These are phyloP conservation scores for Takashimella koratensis DNA, from an alignment of 1,284 basidiomycete genomes.

Conservation along the genomic window DNA sequence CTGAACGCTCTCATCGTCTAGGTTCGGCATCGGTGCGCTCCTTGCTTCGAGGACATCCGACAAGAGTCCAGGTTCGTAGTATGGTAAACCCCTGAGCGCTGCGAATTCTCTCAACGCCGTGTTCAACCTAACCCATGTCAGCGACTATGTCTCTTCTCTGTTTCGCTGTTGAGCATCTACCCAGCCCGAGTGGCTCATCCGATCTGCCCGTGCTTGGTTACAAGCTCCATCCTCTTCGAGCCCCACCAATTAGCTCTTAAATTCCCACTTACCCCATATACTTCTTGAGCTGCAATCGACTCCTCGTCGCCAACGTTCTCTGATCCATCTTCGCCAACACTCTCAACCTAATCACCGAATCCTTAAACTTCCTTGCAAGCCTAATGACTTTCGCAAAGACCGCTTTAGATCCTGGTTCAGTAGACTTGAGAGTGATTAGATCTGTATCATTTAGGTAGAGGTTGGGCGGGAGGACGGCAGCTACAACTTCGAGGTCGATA, in stretches of 20 bases:
- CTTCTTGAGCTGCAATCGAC: conserved; percentile 72
- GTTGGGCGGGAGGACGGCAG: conserved; percentile 59
- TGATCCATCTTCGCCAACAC: conserved; percentile 50
- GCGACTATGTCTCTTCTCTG: neutral
- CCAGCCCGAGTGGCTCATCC: no score
- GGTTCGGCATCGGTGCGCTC: conserved; percentile 54
- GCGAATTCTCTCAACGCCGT: conserved; percentile 91
- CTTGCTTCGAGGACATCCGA: conserved; percentile 66
- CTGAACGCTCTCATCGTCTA: conserved; percentile 59
- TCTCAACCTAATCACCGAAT: conserved; percentile 52
- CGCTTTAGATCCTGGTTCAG: conserved; percentile 51
- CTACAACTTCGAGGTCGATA: conserved; percentile 39
- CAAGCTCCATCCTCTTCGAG: no score
- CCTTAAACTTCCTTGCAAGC: conserved; percentile 57
- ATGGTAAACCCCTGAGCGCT: conserved; percentile 75
- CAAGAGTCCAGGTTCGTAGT: conserved; percentile 65
- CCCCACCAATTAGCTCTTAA: no score
- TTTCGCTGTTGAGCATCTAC: no score
- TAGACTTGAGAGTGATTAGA: conserved; percentile 70
- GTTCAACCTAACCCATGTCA: conserved; percentile 60
- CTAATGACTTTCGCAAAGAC: conserved; percentile 72
- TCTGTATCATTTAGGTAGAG: conserved; percentile 77
- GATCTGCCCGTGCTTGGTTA: no score
- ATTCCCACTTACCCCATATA: conserved; percentile 72
- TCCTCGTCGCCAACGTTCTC: conserved; percentile 48